phyloP scores from a whole-genome alignment of 2,329 filamentous ascomycete species.

The Colletotrichum tamarilloi region DNA sequence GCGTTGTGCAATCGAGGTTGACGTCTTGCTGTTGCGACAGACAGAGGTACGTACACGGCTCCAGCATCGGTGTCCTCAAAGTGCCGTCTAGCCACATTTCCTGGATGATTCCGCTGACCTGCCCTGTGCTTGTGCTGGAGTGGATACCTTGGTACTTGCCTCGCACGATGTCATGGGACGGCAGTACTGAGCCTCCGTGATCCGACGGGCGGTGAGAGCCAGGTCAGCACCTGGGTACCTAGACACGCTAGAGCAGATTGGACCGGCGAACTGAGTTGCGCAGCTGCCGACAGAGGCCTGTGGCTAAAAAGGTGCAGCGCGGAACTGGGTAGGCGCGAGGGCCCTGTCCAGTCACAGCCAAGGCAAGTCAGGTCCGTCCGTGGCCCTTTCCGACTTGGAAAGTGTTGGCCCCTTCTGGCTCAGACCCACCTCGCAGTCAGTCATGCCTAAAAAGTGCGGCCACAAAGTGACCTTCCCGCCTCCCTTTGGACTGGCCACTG shows the following conservation, averaged over 20 bases:
- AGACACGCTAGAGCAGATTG: too few species aligned
- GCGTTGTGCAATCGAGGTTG: constrained; percentile 20
- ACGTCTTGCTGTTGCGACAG: constrained; percentile 20
- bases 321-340: constrained; percentile 9
- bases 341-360: constrained; percentile 22
- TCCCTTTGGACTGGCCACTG: constrained; percentile 29
- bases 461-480: constrained; percentile 26
- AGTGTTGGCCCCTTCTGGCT: constrained; percentile 8
- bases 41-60: constrained; percentile 32
- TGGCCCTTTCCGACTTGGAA: neutral
- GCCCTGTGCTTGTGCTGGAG: constrained; percentile 14
- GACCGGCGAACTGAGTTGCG: neutral
- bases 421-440: constrained; percentile 18
- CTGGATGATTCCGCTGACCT: constrained; percentile 20
- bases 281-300: neutral
- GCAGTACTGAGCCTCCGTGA: constrained; percentile 21
- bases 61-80: constrained; percentile 36
- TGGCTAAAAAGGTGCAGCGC: neutral
- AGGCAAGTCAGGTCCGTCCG: constrained; percentile 17
- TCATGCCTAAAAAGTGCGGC: constrained; percentile 28
- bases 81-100: constrained; percentile 35
- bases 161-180: constrained; percentile 23
- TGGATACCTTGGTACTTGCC: neutral
- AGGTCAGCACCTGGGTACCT: neutral
- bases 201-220: constrained; percentile 13